Percentiles rank a stretch among this genome's conserved stretches.
These are phyloP conservation scores for Microcera coccophila DNA, from an alignment of 2,329 filamentous ascomycete species.

Conservation along the genomic window DNA sequence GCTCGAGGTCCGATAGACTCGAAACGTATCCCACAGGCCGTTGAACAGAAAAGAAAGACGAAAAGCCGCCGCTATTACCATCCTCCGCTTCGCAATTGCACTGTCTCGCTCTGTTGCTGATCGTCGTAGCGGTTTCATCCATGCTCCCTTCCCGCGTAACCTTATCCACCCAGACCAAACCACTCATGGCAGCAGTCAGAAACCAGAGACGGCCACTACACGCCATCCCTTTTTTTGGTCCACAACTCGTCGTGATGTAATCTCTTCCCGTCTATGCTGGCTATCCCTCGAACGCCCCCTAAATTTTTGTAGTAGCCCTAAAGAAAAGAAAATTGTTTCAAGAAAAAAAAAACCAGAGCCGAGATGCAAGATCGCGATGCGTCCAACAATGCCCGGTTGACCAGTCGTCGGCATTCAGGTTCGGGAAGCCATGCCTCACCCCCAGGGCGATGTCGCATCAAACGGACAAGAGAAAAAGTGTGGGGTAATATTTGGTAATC, in stretches of 20 bases:
- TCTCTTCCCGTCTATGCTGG: slow-evolving; percentile 11
- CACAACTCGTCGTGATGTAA: slow-evolving; percentile 2
- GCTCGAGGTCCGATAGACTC: slow-evolving; percentile 15
- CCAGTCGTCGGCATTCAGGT: background rate
- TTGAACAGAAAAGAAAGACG: slow-evolving; percentile 8
- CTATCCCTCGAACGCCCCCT: slow-evolving; percentile 8
- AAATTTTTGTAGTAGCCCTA: slow-evolving; percentile 9
- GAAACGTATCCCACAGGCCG: slow-evolving; percentile 16
- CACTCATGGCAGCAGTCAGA: background rate
- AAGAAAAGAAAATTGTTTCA: background rate
- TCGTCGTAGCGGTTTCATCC: background rate
- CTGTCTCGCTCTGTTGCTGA: background rate
- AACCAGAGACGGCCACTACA: slow-evolving; percentile 4
- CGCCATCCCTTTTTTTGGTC: slow-evolving; percentile 4
- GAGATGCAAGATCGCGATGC: background rate
- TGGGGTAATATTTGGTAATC: slow-evolving; percentile 1
- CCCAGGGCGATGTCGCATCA: background rate
- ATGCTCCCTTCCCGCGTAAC: background rate
- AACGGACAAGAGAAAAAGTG: slow-evolving; percentile 6
- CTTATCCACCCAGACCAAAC: background rate
- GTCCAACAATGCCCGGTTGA: background rate
- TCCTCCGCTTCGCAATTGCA: slow-evolving; percentile 5
- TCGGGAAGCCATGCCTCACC: background rate
- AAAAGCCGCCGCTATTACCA: slow-evolving; percentile 18
- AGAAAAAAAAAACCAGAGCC: background rate